Evolutionary conservation across 176 grass and related monocot species (phyloP).

Genomic region (Chloris gayana): DNA sequence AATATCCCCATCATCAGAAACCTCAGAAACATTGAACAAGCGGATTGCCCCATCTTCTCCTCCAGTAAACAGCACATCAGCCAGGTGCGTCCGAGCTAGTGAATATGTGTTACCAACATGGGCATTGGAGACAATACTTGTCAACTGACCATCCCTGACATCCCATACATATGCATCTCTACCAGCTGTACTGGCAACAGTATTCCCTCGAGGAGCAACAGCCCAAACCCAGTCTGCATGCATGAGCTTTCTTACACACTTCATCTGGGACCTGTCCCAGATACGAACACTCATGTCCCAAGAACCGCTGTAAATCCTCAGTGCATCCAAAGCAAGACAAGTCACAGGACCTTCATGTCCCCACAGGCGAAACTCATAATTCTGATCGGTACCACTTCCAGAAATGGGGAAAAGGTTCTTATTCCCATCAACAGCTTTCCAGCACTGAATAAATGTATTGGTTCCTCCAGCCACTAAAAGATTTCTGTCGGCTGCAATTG

Average conservation of each 20-base stretch:
- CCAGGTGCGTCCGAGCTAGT: conserved; percentile 61
- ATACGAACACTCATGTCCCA: conserved; percentile 95
- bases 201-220: conserved; percentile 64
- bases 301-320: conserved; percentile 87
- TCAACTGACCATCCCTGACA: conserved; percentile 49
- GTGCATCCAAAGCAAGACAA: conserved; percentile 78
- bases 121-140: conserved; percentile 61
- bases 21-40: conserved; percentile 51
- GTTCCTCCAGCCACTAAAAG: conserved; percentile 85
- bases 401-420: conserved; percentile 61
- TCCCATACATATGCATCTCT: conserved; percentile 89
- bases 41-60: conserved; percentile 87
- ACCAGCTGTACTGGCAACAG: conserved; percentile 79
- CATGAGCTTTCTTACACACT: conserved; percentile 85
- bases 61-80: conserved; percentile 77
- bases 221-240: conserved; percentile 89
- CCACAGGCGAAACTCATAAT: conserved; percentile 76
- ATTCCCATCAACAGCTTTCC: conserved; percentile 73
- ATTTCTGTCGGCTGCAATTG: conserved; percentile 70
- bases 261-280: conserved; percentile 71
- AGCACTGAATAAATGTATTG: conserved; percentile 88
- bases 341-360: conserved; percentile 95
- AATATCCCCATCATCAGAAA: conserved; percentile 59
- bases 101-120: conserved; percentile 79
- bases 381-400: conserved; percentile 44